Evolutionary conservation across 805 yeast species (phyloP), one percentile per base, ranked within the genome.

Genomic region (Vanderwaltozyma polyspora): DNA sequence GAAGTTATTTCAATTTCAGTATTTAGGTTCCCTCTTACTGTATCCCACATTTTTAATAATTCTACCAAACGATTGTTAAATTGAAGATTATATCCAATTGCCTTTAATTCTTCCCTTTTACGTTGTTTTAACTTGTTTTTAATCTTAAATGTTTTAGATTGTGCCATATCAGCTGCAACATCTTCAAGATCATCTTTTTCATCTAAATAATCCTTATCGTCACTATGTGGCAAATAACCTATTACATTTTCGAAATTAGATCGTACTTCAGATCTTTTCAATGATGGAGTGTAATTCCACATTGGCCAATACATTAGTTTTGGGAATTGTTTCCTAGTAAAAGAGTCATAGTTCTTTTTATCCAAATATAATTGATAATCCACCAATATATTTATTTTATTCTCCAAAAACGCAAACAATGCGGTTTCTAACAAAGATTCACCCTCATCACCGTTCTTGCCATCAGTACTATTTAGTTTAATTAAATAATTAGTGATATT

Each of bases 231-330:
- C 13, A 41, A 19, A 28, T 45, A 41, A 0, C 46, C 48, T 13
- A 55, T 34, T 16, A 40, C 28, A 12, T 44, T 38, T 18, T 45
- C 43, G 25, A 56, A 50, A 22, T 37, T 25, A 17, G 38, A 32
- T 12, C 44, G 37, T 5, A 49, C 45, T 3, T 31, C 28, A 3
- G 44, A 29, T 28, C 57, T 35, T 23, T 42, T 36, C 14, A 34
- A 34, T 24, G 46, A 23, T 1, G 87, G 86, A 16, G 78, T 74
- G 40, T 71, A 72, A 50, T 79, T 79, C 69, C 79, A 82, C 70
- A 78, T 67, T 8, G 87, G 89, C 59, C 79, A 80, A 6, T 82
- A 79, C 14, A 79, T 54, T 36, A 72, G 66, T 4, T 59, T 44
- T 29, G 64, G 60, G 49, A 77, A 77, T 13, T 68, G 45, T 16